These are phyloP conservation scores for Ganoderma meredithae DNA, from an alignment of 1,284 basidiomycete genomes.

Conservation along the genomic window DNA sequence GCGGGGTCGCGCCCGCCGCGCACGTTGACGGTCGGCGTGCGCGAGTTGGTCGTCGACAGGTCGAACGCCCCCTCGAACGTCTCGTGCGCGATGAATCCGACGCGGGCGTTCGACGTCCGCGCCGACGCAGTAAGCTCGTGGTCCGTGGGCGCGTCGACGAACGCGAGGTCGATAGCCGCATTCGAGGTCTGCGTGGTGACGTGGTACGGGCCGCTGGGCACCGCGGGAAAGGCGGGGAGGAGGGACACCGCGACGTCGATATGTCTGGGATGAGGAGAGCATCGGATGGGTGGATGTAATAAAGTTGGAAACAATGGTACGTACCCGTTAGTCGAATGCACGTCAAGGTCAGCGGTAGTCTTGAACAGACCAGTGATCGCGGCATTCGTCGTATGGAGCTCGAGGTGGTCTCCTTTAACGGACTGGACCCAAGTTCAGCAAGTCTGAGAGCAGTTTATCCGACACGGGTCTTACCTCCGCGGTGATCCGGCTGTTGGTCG, in stretches of 20 bases:
- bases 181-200: constrained; percentile 39
- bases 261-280: neutral
- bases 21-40: constrained; percentile 24
- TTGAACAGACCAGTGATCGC: constrained; percentile 52
- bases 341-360: constrained; percentile 41
- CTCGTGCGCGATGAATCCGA: constrained; percentile 44
- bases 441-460: too few relatives aligned
- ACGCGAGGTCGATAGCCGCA: constrained; percentile 41
- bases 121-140: constrained; percentile 45
- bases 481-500: constrained; percentile 30
- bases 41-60: constrained; percentile 36
- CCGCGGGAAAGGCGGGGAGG: constrained; percentile 35
- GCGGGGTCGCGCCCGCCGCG: constrained; percentile 8
- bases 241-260: neutral
- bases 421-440: constrained; percentile 7
- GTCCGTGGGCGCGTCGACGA: constrained; percentile 46
- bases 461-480: constrained; percentile 25
- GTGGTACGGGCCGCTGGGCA: constrained; percentile 41
- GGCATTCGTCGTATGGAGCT: constrained; percentile 41
- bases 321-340: constrained; percentile 46
- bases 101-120: constrained; percentile 42
- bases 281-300: neutral
- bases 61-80: constrained; percentile 54
- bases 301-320: too few relatives aligned
- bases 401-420: constrained; percentile 5